Percentiles rank a stretch among this genome's conserved stretches.
phyloP scores from a whole-genome alignment of 257 asterid genomes.

The Solanum piurae region DNA sequence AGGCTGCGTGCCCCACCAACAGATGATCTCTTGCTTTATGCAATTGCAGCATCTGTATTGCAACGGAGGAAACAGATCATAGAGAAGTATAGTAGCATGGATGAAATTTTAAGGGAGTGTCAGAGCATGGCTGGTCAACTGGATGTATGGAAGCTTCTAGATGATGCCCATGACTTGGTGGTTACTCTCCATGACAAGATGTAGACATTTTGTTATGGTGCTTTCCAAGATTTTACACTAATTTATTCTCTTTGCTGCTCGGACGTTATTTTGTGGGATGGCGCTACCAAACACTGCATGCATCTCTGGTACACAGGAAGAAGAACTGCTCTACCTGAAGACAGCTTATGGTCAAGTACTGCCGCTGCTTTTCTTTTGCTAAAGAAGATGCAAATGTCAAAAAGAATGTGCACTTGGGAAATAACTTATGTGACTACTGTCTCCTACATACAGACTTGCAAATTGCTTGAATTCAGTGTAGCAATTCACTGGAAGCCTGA shows the following conservation, averaged over 20 bases:
- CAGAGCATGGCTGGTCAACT: conserved; percentile 86
- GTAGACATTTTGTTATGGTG: conserved; percentile 18
- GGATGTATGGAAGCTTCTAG: conserved; percentile 85
- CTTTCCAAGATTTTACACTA: not conserved
- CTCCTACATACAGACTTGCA: not conserved
- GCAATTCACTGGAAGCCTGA: not conserved
- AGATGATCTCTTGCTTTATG: conserved; percentile 71
- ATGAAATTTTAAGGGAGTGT: conserved; percentile 80
- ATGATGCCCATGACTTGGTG: conserved; percentile 75
- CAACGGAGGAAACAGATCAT: conserved; percentile 86
- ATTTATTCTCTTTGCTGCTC: not conserved
- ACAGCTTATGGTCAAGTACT: not conserved
- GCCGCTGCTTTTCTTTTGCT: not conserved
- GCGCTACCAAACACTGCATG: not conserved
- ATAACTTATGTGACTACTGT: not conserved
- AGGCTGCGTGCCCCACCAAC: conserved; percentile 82
- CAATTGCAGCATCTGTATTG: conserved; percentile 85
- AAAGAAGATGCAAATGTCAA: not conserved
- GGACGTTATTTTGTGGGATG: not conserved
- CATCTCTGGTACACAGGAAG: conserved; percentile 1
- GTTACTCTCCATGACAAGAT: conserved; percentile 74
- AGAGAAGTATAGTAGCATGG: conserved; percentile 77
- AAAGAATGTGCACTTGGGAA: not conserved
- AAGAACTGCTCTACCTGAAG: not conserved
- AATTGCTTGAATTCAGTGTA: not conserved